Base-by-base conservation (phyloP, 2,329 filamentous ascomycete species). In the Apiospora malaysiana region DNA sequence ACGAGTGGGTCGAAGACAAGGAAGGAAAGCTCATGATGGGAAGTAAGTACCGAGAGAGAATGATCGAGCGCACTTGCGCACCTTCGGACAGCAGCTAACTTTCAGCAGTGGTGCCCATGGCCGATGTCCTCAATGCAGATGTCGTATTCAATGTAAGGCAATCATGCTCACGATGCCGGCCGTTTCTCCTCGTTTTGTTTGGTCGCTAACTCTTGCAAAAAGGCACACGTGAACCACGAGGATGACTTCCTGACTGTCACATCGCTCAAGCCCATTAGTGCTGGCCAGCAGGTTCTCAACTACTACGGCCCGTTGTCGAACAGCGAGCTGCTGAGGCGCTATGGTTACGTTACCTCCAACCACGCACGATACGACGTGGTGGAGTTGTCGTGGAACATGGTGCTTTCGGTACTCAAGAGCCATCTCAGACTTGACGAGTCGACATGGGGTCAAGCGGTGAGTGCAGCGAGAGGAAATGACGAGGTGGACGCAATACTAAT, bases 61-160 rank as follows among this genome's bases (percentile, higher is more conserved):
- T 27, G 14, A 18, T 42, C 25, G 18, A 12, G 40, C 12, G 42
- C 40, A 67, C 42, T 67, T 40, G n/a, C 65, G 40, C 40, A 18
- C 23, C 12, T 27, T 9, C 42, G 12, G 40, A 8, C 56, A 40
- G 56, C 16, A 63, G 32, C 27, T 63, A 63, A 63, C 56, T 5
- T 40, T 37, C 10, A 8, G n/a, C 46, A 68, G 67, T 97, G 93
- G 92, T 97, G 0, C 94, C 94, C 1, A 88, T 98, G 84, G 94
- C 94, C 0, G 95, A 97, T 79, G 91, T 97, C 77, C 86, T 98
- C 43, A 97, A 97, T 77, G 94, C 94, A 0, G 93, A 97, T 79
- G 94, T 93, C 5, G 90, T 94, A 74, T 96, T 96, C 80, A 97
- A 97, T 75, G 92, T 92, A 76, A 76, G 86, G 80, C 32, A n/a